Evolutionary conservation across 1,284 basidiomycete species (phyloP).

Genomic region (Quambalaria eucalypti): DNA sequence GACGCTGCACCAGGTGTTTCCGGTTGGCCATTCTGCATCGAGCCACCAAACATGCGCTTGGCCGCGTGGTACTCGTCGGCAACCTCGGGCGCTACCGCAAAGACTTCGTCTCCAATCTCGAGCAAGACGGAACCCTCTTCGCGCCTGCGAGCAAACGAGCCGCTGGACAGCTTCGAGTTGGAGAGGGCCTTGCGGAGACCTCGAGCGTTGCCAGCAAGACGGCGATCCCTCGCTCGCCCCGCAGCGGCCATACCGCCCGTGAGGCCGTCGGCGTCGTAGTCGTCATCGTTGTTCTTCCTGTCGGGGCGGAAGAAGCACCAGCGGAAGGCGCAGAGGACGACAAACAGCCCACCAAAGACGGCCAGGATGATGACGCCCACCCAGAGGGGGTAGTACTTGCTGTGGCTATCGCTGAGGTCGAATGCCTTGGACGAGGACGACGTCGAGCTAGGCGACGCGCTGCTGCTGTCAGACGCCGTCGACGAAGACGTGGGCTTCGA

Average conservation of each 20-base stretch:
- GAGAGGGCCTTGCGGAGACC: conserved; percentile 18
- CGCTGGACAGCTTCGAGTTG: conserved; percentile 12
- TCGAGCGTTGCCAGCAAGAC: conserved; percentile 1
- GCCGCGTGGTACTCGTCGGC: conserved; percentile 17
- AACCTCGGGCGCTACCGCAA: conserved; percentile 22
- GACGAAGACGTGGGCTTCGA: too few relatives aligned
- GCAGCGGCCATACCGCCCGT: neutral
- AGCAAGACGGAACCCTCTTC: conserved; percentile 22
- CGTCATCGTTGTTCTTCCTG: too few relatives aligned
- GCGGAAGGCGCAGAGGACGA: neutral
- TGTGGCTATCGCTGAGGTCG: conserved; percentile 1
- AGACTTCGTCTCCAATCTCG: conserved; percentile 32
- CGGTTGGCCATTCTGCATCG: neutral
- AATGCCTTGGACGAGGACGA: neutral
- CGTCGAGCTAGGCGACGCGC: neutral
- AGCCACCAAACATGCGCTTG: neutral
- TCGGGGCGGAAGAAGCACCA: neutral
- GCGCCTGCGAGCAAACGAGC: conserved; percentile 16
- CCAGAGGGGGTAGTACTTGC: conserved; percentile 26
- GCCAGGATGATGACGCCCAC: conserved; percentile 6
- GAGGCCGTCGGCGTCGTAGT: conserved; percentile 7
- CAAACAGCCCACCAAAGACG: neutral
- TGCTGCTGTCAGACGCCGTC: neutral
- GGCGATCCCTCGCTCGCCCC: neutral
- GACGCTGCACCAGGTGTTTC: too few relatives aligned